Evolutionary conservation across 2,329 filamentous ascomycete genomes (phyloP).

Genomic region (Aspergillus terreus): DNA sequence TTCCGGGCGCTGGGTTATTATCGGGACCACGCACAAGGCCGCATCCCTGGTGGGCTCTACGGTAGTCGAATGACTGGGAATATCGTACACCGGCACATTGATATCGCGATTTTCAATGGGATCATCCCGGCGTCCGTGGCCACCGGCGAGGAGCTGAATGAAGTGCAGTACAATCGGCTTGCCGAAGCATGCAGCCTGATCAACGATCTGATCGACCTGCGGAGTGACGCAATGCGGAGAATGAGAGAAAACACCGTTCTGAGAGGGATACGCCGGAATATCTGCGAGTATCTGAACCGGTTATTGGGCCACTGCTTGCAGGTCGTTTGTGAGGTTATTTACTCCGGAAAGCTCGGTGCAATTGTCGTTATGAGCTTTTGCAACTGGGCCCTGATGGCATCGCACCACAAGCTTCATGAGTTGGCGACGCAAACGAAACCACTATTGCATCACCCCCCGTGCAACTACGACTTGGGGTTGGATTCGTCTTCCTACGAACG

Average conservation of each 20-base stretch:
- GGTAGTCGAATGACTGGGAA: slow-evolving; percentile 18
- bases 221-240: slow-evolving; percentile 18
- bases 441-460: no score
- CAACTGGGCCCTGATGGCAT: slow-evolving; percentile 20
- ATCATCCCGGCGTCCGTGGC: slow-evolving; percentile 16
- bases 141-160: slow-evolving; percentile 8
- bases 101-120: slow-evolving; percentile 10
- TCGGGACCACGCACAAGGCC: slow-evolving; percentile 12
- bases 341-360: slow-evolving; percentile 6
- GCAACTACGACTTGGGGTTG: no score
- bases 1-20: slow-evolving; percentile 20
- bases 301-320: slow-evolving; percentile 6
- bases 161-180: slow-evolving; percentile 7
- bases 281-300: slow-evolving; percentile 15
- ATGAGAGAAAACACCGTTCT: slow-evolving; percentile 19
- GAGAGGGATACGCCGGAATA: slow-evolving; percentile 11
- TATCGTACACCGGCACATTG: slow-evolving; percentile 14
- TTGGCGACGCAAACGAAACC: background rate
- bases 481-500: no score
- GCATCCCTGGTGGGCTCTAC: slow-evolving; percentile 12
- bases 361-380: slow-evolving; percentile 17
- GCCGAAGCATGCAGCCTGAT: slow-evolving; percentile 12
- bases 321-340: slow-evolving; percentile 2
- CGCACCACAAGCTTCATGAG: slow-evolving; percentile 22
- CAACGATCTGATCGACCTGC: slow-evolving; percentile 18